Evolutionary conservation across 2,329 filamentous ascomycete genomes (phyloP).

Genomic region (Biscogniauxia mediterranea): DNA sequence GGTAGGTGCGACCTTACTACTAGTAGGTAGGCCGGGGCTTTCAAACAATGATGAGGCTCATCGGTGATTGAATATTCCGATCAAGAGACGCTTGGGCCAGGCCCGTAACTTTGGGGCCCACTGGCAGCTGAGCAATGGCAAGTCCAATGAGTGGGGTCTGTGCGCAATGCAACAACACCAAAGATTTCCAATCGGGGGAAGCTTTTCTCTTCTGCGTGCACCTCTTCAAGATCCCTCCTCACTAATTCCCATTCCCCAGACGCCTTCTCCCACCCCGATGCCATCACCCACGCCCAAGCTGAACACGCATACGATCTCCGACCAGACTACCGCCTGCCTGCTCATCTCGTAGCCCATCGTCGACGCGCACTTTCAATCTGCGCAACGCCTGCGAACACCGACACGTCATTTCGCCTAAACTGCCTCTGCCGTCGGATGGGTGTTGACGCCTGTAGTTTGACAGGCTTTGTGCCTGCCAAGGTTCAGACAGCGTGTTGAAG

Average conservation of each 20-base stretch:
- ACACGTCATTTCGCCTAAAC: constrained; percentile 2
- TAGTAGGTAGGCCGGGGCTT: too few relatives aligned
- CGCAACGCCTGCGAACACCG: background rate
- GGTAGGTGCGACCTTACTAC: too few relatives aligned
- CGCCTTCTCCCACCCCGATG: constrained; percentile 1
- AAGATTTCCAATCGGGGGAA: constrained; percentile 27
- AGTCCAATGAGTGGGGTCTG: constrained; percentile 1
- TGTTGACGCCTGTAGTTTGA: constrained; percentile 42
- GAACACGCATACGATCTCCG: background rate
- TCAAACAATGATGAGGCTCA: background rate
- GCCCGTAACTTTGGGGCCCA: too few relatives aligned
- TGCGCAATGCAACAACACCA: constrained; percentile 16
- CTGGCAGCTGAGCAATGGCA: background rate
- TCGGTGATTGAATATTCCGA: background rate
- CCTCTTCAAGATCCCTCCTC: constrained; percentile 18
- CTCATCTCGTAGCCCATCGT: background rate
- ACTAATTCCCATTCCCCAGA: constrained; percentile 8
- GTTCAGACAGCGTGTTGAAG: constrained; percentile 17
- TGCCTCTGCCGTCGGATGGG: constrained; percentile 44
- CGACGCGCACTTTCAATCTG: background rate
- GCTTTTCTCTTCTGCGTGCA: constrained; percentile 12
- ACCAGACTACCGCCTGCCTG: background rate
- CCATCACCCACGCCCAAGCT: background rate
- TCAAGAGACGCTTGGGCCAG: background rate
- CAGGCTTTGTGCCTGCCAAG: constrained; percentile 49